Conservation (phyloP, 768 basidiomycete species). For the Cyclocybe cylindracea region DNA sequence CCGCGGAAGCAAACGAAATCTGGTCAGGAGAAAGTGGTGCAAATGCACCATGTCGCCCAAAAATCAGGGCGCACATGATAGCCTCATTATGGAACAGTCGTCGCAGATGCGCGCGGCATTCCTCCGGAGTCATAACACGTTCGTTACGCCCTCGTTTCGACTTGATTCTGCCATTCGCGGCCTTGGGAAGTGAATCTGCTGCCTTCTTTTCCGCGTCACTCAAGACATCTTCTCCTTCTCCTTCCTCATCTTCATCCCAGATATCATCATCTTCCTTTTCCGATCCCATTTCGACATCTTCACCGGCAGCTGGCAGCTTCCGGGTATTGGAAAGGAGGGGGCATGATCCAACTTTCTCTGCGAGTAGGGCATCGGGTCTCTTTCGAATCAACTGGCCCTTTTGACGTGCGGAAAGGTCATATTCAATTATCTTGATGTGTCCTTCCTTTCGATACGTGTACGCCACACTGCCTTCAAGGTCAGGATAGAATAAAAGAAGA, state of each 20-base stretch:
- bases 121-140: constrained; percentile 86
- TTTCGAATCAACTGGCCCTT: constrained; percentile 59
- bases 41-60: constrained; percentile 90
- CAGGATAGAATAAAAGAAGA: not conserved
- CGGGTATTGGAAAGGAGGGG: constrained; percentile 20
- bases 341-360: constrained; percentile 41
- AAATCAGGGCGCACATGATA: constrained; percentile 83
- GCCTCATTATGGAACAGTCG: constrained; percentile 83
- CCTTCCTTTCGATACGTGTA: constrained; percentile 95
- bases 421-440: constrained; percentile 91
- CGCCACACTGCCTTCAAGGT: constrained; percentile 48
- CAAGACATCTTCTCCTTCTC: constrained; percentile 38
- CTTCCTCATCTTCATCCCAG: constrained; percentile 52
- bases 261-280: constrained; percentile 51
- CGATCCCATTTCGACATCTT: constrained; percentile 51
- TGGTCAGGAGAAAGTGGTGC: constrained; percentile 59
- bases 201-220: constrained; percentile 18
- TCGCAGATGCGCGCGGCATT: constrained; percentile 92
- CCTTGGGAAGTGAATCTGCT: constrained; percentile 51
- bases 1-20: constrained; percentile 74
- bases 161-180: constrained; percentile 79
- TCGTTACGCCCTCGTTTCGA: constrained; percentile 81
- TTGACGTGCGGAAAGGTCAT: constrained; percentile 81
- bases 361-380: constrained; percentile 77
- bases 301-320: constrained; percentile 22